Evolutionary conservation across 2,329 filamentous ascomycete genomes (phyloP), one percentile per base, ranked within the genome.

Genomic region (Microdochium bolleyi): DNA sequence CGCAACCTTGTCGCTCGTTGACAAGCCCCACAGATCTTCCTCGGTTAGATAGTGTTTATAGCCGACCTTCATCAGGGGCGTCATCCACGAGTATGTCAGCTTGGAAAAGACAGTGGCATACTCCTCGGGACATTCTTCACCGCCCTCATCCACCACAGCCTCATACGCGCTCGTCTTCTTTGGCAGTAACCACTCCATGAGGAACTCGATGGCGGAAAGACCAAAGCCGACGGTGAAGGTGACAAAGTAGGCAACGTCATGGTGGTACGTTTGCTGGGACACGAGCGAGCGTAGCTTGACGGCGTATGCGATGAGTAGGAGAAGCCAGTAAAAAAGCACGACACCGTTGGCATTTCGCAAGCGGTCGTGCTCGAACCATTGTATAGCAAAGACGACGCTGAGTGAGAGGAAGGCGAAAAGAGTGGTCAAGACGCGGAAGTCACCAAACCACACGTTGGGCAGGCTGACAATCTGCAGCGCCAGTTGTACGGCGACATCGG

Each of bases 41-140:
- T 97, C 91, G 1, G 91, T 96, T 56, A 99, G 76, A 67, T 84
- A 99, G 54, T 92, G 83, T 64, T 87, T 89, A 74, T 99, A 97
- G 1, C 94, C 94, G 64, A 87, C 87, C 65, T 85, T 91, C 94
- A 99, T 99, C 81, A 99, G 74, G 0, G 94, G 92, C 0, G 94
- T 97, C 92, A 99, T 96, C 94, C 94, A 99, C 52, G 88, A 86
- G 69, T 99, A 99, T 0, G 92, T 96, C 48, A 99, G 78, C 50
- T 89, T 83, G 3, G 92, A 96, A 72, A 99, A 99, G 51, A 97
- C 78, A 55, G 92, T 91, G 13, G 94, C 92, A 67, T 96, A 95
- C 70, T 97, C 92, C 56, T 89, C 84, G 0, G 88, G 88, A 53
- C 82, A 85, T 60, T 85, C 80, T 41, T 79, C 67, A 10, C 67